A percentile compares a stretch with the other conserved stretches of the same genome.
These are phyloP conservation scores for Carallia brachiata DNA, from an alignment of 345 rosid species.

Conservation along the genomic window DNA sequence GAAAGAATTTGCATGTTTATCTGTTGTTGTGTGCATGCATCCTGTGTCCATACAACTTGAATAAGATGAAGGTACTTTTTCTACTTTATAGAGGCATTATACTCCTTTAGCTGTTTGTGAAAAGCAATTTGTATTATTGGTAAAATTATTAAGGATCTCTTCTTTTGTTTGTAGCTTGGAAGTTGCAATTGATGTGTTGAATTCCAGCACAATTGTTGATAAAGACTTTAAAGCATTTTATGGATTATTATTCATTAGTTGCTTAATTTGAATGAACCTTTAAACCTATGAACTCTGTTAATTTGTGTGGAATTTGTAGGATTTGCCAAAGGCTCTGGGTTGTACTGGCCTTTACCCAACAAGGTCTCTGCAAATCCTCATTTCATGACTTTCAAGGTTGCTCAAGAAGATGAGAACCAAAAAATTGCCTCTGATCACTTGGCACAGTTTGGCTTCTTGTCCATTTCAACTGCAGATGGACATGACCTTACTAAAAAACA, in stretches of 20 bases:
- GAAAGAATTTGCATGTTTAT: no score
- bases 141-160: no score
- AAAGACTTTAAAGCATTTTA: neutral
- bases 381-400: slow-evolving; percentile 38
- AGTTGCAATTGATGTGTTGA: no score
- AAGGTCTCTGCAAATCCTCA: slow-evolving; percentile 44
- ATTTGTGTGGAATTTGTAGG: slow-evolving; percentile 26
- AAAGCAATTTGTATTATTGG: no score
- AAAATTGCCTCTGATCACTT: slow-evolving; percentile 31
- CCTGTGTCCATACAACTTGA: no score
- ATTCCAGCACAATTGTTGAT: neutral
- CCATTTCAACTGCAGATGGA: slow-evolving; percentile 27
- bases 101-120: no score
- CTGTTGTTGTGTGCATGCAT: no score
- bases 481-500: slow-evolving; percentile 16
- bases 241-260: neutral
- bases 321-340: slow-evolving; percentile 33
- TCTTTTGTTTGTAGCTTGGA: no score
- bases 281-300: neutral
- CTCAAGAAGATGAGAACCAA: slow-evolving; percentile 41
- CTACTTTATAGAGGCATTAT: no score
- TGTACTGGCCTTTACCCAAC: slow-evolving; percentile 55
- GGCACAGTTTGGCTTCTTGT: slow-evolving; percentile 31
- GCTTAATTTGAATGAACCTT: neutral
- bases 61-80: no score